Base-by-base conservation (phyloP, 73 alveolate species). In the Tetrahymena borealis region DNA sequence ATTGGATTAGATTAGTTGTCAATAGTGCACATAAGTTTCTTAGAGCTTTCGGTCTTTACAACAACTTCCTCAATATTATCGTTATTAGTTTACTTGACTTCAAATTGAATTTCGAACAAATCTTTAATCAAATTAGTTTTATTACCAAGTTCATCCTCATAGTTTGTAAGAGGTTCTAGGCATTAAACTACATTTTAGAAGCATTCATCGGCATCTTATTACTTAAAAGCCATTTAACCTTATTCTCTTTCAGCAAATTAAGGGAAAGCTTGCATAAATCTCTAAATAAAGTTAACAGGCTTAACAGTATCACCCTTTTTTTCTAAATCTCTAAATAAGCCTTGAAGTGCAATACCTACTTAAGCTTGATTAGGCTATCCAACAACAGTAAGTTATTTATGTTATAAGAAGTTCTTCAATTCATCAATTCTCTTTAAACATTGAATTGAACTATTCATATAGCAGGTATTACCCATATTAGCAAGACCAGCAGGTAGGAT, bases 191-290 rank as follows among this genome's bases (percentile, higher is more conserved):
- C 90, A 39, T 95, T 92, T 36, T 98, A 94, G 93, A 96, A 97
- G 93, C 99, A 98, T 94, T 98, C 99, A 85, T 98, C 99, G 31
- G 99, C 99, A 93, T 98, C 99, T 91, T 98, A 98, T 94, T 98
- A 98, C 93, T 97, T 97, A 90, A 96, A 97, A 35, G 94, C 96
- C 10, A 99, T 99, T 24, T 93, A 96, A 18, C 97, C 97, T 42
- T 60, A 60, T 20, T 97, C 99, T 32, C 94, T 96, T 91, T 98
- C 99, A 78, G 97, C 99, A 91, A 98, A 98, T 92, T 96, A 94
- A 1, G 99, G 99, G 95, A 95, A 97, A 41, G 95, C 91, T 90
- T 90, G 90, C 78, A 99, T 93, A 78, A 98, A 90, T 11, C 95
- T 93, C 91, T 97, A 90, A 90, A 98, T 98, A 39, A 93, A 93